Evolutionary conservation across 1,139 yeast species (phyloP), one percentile per base, ranked within the genome.

Genomic region (Casaregolazyma suthepensis): DNA sequence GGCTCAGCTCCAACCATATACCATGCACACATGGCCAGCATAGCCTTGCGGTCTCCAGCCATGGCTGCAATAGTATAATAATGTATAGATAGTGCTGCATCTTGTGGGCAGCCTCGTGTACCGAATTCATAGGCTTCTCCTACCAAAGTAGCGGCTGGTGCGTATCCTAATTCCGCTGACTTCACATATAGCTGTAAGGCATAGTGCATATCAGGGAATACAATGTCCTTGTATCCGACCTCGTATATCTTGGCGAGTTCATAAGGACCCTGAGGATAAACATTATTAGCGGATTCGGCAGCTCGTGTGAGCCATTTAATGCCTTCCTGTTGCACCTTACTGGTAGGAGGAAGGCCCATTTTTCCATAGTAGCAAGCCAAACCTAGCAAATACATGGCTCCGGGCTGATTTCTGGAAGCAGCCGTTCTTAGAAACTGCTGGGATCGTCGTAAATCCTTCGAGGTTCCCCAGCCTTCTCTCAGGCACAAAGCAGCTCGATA

Each of bases 21-120:
- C 98, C 98, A 93, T 1, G 97, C 97, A 69, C 97, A 90, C 76
- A 93, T 77, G 2, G 96, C 91, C 63, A 91, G 75, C 96, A 91
- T 93, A 15, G 96, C 85, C 52, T 80, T 83, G 1, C 96, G 81
- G 68, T 93, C 96, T 5, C 96, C 96, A 1, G 86, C 85, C 47
- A 85, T 70, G 0, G 98, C 96, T 0, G 96, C 96, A 61, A 87
- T 84, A 0, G 96, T 90, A 68, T 89, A 93, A 67, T 91, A 93
- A 68, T 93, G 97, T 50, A 93, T 88, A 1, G 96, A 85, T 53
- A 93, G 75, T 60, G 88, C 87, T 0, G 93, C 77, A 67, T 93
- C 96, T 61, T 83, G 87, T 1, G 90, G 87, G 15, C 93, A 85
- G 22, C 83, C 76, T 15, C 83, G 81, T 55, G 77, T 78, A 1